Base-by-base conservation (phyloP, 75 land plant genomes). In the Selaginella tamariscina region DNA sequence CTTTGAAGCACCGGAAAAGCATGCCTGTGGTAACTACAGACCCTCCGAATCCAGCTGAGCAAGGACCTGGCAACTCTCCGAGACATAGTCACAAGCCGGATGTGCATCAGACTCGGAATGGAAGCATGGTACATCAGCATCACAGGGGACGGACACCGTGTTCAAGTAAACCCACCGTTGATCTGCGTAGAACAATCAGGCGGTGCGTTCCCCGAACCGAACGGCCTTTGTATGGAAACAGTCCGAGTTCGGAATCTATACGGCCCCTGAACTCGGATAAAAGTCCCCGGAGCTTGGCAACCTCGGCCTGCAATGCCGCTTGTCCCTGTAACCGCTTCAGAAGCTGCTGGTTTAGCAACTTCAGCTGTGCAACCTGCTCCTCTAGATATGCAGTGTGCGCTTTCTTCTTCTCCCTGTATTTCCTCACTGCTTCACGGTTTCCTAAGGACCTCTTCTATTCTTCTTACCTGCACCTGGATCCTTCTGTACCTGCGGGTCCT, bases 321-420 rank as follows among this genome's bases (percentile, higher is more conserved):
- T 81, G 89, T 30, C 81, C 77, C 30, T 86, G 86, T 62, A 92
- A 66, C 32, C 65, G 80, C 70, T 62, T 82, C 24, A 79, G 2
- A 1, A 92, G 71, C 68, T 92, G 87, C 63, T 92, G 93, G 56
- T 92, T 92, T 56, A 84, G 5, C 1, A 67, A 1, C 1, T 81
- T 71, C 26, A 92, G 70, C 33, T 82, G 85, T 76, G 69, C 70
- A 28, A 92, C 88, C 65, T 92, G 84, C 54, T 88, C 98, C 55
- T 93, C 95, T 13, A 93, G 70, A 56, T 75, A 84, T 2, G 84
- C 86, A 21, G 87, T 75, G 39, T 83, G 85, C 0, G 98, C 98
- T 74, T 93, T 93, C 80, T 88, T 86, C 80, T 93, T 93, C 82
- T 89, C 98, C 24, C 98, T 71, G 72, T 93, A 93, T 80, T 93